Percentiles rank a stretch among this genome's conserved stretches.
These are phyloP conservation scores for Penicillium malachiteum DNA, from an alignment of 495 filamentous ascomycete genomes.

Conservation along the genomic window DNA sequence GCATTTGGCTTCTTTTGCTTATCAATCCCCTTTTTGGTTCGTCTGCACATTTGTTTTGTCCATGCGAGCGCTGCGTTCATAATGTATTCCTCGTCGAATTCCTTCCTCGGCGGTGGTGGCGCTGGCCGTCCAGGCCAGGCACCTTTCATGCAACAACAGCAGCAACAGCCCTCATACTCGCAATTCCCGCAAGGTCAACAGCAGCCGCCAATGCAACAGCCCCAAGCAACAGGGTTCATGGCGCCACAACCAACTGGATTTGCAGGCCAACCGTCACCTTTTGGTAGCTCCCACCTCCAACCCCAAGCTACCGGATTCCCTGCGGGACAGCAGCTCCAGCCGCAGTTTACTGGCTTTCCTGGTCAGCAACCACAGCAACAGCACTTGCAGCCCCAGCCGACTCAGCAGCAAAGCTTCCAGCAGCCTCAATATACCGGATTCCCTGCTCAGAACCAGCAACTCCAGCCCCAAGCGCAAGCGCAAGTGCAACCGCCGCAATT, in stretches of 20 bases:
- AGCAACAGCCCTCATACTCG: slow-evolving; percentile 46
- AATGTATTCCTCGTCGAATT: slow-evolving; percentile 90
- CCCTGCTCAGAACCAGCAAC: slow-evolving; percentile 33
- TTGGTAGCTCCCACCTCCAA: slow-evolving; percentile 41
- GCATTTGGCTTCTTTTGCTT: slow-evolving; percentile 18
- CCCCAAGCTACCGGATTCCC: slow-evolving; percentile 59
- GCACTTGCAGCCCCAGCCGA: slow-evolving; percentile 30
- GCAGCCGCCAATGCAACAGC: slow-evolving; percentile 48
- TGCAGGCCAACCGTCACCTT: slow-evolving; percentile 39
- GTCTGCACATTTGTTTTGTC: slow-evolving; percentile 19
- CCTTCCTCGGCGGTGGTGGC: slow-evolving; percentile 75
- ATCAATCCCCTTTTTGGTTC: slow-evolving; percentile 22
- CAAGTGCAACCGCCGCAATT: slow-evolving; percentile 41
- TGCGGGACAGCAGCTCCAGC: slow-evolving; percentile 62
- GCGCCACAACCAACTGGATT: slow-evolving; percentile 54
- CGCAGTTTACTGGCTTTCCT: slow-evolving; percentile 57
- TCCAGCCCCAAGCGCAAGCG: slow-evolving; percentile 17
- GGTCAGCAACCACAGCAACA: slow-evolving; percentile 46
- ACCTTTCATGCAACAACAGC: slow-evolving; percentile 48
- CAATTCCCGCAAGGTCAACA: slow-evolving; percentile 51
- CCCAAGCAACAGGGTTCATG: slow-evolving; percentile 53
- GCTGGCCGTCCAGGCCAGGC: slow-evolving; percentile 68
- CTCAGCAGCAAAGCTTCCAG: slow-evolving; percentile 23
- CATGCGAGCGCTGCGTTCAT: slow-evolving; percentile 32
- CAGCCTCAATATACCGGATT: slow-evolving; percentile 45